Evolutionary conservation across 2,329 filamentous ascomycete species (phyloP), one percentile per base, ranked within the genome.

Genomic region (Onygenales sp.): DNA sequence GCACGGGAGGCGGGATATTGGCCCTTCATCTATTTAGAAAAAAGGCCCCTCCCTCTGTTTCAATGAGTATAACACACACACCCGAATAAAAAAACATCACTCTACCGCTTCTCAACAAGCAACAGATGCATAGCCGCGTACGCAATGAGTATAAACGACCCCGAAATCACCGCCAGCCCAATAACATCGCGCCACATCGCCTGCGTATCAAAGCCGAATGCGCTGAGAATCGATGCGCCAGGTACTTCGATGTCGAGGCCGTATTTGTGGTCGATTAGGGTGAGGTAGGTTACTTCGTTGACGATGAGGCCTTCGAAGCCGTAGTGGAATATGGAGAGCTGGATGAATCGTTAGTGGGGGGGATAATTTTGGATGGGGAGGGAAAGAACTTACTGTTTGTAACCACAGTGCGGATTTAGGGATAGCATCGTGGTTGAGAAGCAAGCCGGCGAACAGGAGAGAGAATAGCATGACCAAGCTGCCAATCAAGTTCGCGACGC

Each of bases 381-480:
- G 9, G 21, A 54, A 52, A 36, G 53, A 21, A 76, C 80, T 74
- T 73, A 85, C 82, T 49, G 81, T 83, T 75, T 98, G 93, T 50
- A 98, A 73, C 93, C 93, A 98, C 57, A 90, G 72, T 2, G 92
- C 87, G 2, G 88, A 82, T 49, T 81, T 78, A 1, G 93, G 93
- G 51, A 96, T 96, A 33, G 89, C 90, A 68, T 96, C 85, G 67
- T 95, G 90, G 69, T 98, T 98, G 57, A 98, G 81, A 54, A 98
- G 78, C 55, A 98, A 83, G 54, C 93, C 93, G 0, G 91, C 92
- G 69, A 98, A 97, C 8, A 98, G 79, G 57, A 98, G 75, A 66
- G 88, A 95, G 77, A 98, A 98, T 7, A 98, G 78, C 93, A 98
- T 98, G 50, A 97, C 89, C 62, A 98, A 73, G 62, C 91, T 94